phyloP scores from a whole-genome alignment of 352 stramenopile genomes.

The Phytophthora kernoviae region DNA sequence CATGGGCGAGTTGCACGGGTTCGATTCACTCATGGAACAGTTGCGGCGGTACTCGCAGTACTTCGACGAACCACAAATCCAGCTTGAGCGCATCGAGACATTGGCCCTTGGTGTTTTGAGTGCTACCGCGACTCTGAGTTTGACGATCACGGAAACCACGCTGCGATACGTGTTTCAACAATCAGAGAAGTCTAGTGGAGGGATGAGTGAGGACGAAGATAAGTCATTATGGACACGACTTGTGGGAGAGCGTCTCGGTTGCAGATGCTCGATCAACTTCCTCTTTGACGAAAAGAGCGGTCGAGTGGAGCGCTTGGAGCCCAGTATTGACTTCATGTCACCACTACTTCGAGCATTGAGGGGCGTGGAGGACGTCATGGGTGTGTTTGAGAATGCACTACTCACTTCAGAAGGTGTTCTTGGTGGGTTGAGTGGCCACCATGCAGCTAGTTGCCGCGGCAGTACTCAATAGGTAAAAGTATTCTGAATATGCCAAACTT shows the following conservation, averaged over 20 bases:
- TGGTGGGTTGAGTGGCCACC: too few relatives aligned
- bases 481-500: too few relatives aligned
- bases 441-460: too few relatives aligned
- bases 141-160: conserved; percentile 14
- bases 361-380: background rate
- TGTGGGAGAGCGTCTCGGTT: conserved; percentile 1
- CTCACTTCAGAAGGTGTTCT: conserved; percentile 3
- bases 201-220: background rate
- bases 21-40: conserved; percentile 12
- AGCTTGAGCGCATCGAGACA: conserved; percentile 14
- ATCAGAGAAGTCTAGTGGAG: background rate
- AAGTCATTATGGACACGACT: conserved; percentile 8
- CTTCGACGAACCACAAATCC: conserved; percentile 11
- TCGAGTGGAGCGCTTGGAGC: conserved; percentile 10
- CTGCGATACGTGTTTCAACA: conserved; percentile 11
- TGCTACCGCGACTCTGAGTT: background rate
- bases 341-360: conserved; percentile 4
- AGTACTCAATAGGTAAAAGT: too few relatives aligned
- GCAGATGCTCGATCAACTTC: conserved; percentile 12
- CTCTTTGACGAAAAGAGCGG: conserved; percentile 6
- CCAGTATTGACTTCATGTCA: conserved; percentile 1
- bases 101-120: conserved; percentile 4
- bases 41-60: conserved; percentile 15
- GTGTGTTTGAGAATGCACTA: conserved; percentile 1
- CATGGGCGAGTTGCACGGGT: conserved; percentile 9